Evolutionary conservation across 2,329 filamentous ascomycete genomes (phyloP).

Genomic region (Gaeumannomyces tritici): DNA sequence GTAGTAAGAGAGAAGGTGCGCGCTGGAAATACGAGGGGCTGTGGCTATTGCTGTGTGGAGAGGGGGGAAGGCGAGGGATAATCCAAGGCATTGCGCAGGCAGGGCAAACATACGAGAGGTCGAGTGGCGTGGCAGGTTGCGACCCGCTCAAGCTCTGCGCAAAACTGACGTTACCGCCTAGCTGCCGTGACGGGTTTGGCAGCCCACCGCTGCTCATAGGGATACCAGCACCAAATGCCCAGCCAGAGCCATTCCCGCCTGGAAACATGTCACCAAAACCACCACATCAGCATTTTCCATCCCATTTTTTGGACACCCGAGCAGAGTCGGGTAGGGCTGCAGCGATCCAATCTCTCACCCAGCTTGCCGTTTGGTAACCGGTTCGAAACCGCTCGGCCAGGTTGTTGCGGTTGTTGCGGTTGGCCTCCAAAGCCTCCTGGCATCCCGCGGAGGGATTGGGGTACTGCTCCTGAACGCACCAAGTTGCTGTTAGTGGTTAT

Average conservation of each 20-base stretch:
- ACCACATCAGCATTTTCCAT: neutral
- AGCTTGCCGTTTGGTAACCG: constrained; percentile 58
- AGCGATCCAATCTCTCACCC: constrained; percentile 33
- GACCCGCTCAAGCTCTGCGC: constrained; percentile 56
- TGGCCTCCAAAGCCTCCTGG: constrained; percentile 50
- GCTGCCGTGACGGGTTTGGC: constrained; percentile 42
- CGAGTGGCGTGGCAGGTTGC: constrained; percentile 51
- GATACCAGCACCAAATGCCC: constrained; percentile 53
- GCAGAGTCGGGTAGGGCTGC: neutral
- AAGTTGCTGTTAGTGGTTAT: constrained; percentile 19
- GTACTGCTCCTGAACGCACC: constrained; percentile 40
- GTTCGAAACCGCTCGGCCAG: constrained; percentile 43
- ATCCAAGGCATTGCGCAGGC: neutral
- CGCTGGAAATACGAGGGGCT: neutral
- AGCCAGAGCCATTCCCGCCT: constrained; percentile 44
- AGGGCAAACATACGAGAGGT: constrained; percentile 50
- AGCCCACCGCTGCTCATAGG: constrained; percentile 48
- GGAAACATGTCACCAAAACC: constrained; percentile 5
- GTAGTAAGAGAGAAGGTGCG: neutral
- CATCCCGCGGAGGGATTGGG: constrained; percentile 53
- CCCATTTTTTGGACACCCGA: neutral
- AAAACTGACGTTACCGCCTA: constrained; percentile 53
- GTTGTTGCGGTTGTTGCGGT: constrained; percentile 48
- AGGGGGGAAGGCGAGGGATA: constrained; percentile 2
- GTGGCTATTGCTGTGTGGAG: neutral